Conservation (phyloP, 108 stramenopile species). For the Pseudonitzschia delicatissima region DNA sequence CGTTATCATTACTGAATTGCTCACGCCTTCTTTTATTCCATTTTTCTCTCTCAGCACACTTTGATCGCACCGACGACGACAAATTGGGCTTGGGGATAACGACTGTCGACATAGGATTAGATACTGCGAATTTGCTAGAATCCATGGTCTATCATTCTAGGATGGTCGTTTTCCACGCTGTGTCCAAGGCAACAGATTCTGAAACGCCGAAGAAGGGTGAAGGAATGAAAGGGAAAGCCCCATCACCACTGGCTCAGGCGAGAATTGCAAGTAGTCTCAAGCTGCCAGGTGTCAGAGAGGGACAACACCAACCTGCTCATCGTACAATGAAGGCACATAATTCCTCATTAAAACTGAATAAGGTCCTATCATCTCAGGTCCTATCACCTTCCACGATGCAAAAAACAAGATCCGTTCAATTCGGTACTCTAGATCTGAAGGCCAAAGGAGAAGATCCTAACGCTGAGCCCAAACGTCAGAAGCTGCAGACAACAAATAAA, state of each 20-base stretch:
- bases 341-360: slow-evolving; percentile 45
- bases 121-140: slow-evolving; percentile 38
- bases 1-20: too few relatives aligned
- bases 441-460: slow-evolving; percentile 14
- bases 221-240: background rate
- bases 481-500: slow-evolving; percentile 28
- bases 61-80: slow-evolving; percentile 13
- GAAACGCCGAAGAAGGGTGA: background rate
- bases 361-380: slow-evolving; percentile 25
- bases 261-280: slow-evolving; percentile 1
- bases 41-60: slow-evolving; percentile 16
- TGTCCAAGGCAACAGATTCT: slow-evolving; percentile 40
- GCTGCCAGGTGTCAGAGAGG: background rate
- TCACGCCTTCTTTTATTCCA: background rate
- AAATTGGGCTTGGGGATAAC: slow-evolving; percentile 24
- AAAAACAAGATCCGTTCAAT: slow-evolving; percentile 53
- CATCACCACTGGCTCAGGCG: background rate
- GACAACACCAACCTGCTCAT: background rate
- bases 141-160: slow-evolving; percentile 67
- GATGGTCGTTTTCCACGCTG: slow-evolving; percentile 60
- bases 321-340: slow-evolving; percentile 35
- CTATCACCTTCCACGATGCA: slow-evolving; percentile 23
- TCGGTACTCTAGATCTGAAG: slow-evolving; percentile 31
- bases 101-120: slow-evolving; percentile 43
- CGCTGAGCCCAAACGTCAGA: slow-evolving; percentile 36